Evolutionary conservation across 1,284 basidiomycete genomes (phyloP).

Genomic region (Wallemia mellicola): DNA sequence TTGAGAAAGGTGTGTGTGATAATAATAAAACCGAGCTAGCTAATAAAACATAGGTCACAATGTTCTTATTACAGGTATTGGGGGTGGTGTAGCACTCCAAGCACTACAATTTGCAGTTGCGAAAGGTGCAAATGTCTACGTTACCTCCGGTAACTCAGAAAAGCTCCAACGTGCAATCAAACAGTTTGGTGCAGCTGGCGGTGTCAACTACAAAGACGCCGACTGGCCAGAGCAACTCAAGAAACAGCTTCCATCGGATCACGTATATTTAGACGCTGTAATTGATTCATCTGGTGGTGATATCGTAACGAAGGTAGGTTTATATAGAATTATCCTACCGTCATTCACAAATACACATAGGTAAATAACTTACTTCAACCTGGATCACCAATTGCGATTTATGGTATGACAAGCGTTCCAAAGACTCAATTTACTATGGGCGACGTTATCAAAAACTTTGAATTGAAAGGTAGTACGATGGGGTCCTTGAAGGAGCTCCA

Average conservation of each 20-base stretch:
- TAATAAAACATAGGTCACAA: no score
- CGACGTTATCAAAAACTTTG: constrained; percentile 44
- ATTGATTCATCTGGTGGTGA: constrained; percentile 56
- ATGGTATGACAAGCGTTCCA: constrained; percentile 31
- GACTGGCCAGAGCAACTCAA: constrained; percentile 33
- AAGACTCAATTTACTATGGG: constrained; percentile 42
- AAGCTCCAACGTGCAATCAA: constrained; percentile 36
- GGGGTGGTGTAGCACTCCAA: constrained; percentile 42
- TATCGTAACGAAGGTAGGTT: constrained; percentile 23
- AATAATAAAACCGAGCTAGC: no score
- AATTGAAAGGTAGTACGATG: constrained; percentile 30
- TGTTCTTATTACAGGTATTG: constrained; percentile 27
- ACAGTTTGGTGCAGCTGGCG: constrained; percentile 41
- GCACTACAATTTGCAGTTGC: constrained; percentile 48
- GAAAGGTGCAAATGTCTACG: constrained; percentile 45
- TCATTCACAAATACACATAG: no score
- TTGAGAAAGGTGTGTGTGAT: constrained; percentile 29
- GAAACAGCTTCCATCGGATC: constrained; percentile 21
- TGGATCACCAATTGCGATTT: constrained; percentile 5
- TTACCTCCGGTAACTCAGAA: constrained; percentile 38
- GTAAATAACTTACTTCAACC: neutral
- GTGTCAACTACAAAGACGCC: constrained; percentile 37
- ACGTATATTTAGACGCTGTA: constrained; percentile 29
- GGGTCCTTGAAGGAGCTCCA: constrained; percentile 46
- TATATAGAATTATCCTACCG: no score